A percentile compares a stretch with the other conserved stretches of the same genome.
These are phyloP conservation scores for Fusarium sp. DNA, from an alignment of 2,329 filamentous ascomycete species.

Conservation along the genomic window DNA sequence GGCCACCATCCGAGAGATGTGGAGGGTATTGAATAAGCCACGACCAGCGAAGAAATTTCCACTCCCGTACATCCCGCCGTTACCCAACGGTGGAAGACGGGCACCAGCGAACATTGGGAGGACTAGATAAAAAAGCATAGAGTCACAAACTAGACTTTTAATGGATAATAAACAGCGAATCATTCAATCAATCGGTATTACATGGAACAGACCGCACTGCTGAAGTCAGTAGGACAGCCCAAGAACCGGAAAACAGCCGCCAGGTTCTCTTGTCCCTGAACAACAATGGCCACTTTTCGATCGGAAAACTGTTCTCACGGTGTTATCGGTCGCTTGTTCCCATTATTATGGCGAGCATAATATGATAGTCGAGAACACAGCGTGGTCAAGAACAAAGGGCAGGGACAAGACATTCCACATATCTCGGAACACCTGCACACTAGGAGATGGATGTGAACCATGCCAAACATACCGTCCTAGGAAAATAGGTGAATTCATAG, in stretches of 20 bases:
- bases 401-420: neutral
- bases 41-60: slow-evolving; percentile 59
- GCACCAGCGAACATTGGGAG: slow-evolving; percentile 46
- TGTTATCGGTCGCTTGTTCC: neutral
- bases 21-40: slow-evolving; percentile 74
- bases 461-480: neutral
- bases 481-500: neutral
- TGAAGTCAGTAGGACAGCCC: too few species aligned
- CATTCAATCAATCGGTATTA: neutral
- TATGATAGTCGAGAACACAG: neutral
- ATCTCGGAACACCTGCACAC: neutral
- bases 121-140: slow-evolving; percentile 37
- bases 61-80: slow-evolving; percentile 49
- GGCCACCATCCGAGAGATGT: slow-evolving; percentile 86
- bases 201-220: neutral
- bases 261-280: too few species aligned
- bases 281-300: too few species aligned
- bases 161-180: slow-evolving; percentile 13
- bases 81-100: slow-evolving; percentile 49
- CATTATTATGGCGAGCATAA: neutral
- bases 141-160: slow-evolving; percentile 3
- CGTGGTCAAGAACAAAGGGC: neutral
- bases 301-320: too few species aligned
- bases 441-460: neutral
- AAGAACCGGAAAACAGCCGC: too few species aligned